Evolutionary conservation across 2,329 filamentous ascomycete genomes (phyloP).

Genomic region (Aspergillus novoparasiticus): DNA sequence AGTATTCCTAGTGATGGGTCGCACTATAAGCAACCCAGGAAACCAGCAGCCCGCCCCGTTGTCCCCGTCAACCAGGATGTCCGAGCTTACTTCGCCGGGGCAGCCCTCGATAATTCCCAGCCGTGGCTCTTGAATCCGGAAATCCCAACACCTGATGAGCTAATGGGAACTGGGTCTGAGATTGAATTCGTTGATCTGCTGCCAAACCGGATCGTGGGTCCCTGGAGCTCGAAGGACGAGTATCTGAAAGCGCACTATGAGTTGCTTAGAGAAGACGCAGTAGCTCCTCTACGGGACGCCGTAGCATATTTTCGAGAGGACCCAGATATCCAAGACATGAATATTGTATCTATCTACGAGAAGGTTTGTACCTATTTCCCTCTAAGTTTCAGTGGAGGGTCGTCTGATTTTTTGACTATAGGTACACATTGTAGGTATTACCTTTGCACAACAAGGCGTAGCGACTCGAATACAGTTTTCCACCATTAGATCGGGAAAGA

Average conservation of each 20-base stretch:
- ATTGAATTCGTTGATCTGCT: constrained; percentile 42
- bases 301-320: constrained; percentile 58
- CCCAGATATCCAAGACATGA: constrained; percentile 60
- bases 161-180: constrained; percentile 31
- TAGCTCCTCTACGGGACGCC: constrained; percentile 69
- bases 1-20: background rate
- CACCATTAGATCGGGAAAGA: constrained; percentile 63
- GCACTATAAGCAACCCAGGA: background rate
- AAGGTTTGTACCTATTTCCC: constrained; percentile 50
- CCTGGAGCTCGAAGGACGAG: constrained; percentile 62
- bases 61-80: constrained; percentile 33
- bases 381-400: background rate
- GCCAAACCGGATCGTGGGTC: constrained; percentile 57
- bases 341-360: constrained; percentile 67
- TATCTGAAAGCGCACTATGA: constrained; percentile 77
- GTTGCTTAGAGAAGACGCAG: constrained; percentile 73
- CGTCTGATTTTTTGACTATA: constrained; percentile 34
- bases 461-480: constrained; percentile 73
- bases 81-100: constrained; percentile 28
- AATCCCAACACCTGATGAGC: constrained; percentile 43
- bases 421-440: constrained; percentile 68
- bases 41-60: background rate
- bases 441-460: constrained; percentile 64
- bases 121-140: constrained; percentile 43
- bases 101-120: constrained; percentile 16